Evolutionary conservation across 2,329 filamentous ascomycete species (phyloP).

Genomic region (Beauveria bassiana): DNA sequence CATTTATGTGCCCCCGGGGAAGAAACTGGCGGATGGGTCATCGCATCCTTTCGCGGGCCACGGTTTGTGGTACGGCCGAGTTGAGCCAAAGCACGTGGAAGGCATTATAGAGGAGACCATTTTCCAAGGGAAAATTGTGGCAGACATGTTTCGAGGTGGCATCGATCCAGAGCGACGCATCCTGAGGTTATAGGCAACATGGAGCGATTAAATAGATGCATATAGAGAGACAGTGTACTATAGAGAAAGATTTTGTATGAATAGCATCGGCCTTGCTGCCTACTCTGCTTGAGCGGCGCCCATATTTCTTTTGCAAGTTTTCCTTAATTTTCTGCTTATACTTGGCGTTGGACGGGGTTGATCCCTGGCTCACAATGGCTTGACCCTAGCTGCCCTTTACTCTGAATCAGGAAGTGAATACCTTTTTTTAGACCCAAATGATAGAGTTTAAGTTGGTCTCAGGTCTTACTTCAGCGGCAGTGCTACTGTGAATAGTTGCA

Average conservation of each 20-base stretch:
- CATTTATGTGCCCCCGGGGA: slow-evolving; percentile 60
- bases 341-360: too few relatives aligned
- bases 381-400: too few relatives aligned
- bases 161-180: slow-evolving; percentile 50
- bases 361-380: too few relatives aligned
- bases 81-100: slow-evolving; percentile 68
- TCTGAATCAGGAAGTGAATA: too few relatives aligned
- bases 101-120: slow-evolving; percentile 68
- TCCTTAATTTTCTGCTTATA: background rate
- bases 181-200: slow-evolving; percentile 29
- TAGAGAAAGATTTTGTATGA: background rate
- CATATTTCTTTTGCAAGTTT: background rate
- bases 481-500: too few relatives aligned
- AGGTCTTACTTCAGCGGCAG: too few relatives aligned
- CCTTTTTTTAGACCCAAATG: too few relatives aligned
- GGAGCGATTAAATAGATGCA: background rate
- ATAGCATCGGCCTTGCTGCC: background rate
- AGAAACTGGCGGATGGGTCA: slow-evolving; percentile 31
- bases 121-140: slow-evolving; percentile 56
- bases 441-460: too few relatives aligned
- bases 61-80: slow-evolving; percentile 76
- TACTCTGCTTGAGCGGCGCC: background rate
- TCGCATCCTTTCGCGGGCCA: slow-evolving; percentile 56
- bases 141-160: slow-evolving; percentile 64
- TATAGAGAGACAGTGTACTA: background rate